phyloP scores from a whole-genome alignment of 305 asterid species.

The Fraxinus dipetala region DNA sequence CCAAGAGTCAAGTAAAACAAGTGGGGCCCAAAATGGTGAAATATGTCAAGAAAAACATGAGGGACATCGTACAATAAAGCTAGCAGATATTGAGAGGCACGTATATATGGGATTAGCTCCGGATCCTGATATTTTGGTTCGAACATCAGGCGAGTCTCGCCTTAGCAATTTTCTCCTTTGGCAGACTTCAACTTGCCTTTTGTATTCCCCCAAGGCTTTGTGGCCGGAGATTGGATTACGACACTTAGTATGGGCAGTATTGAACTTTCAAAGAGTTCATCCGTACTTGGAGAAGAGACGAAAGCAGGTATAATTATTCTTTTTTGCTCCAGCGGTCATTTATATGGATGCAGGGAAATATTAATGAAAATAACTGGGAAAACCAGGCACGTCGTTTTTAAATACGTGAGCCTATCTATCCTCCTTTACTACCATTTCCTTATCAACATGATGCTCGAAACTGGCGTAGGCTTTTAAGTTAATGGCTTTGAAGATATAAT shows the following conservation, averaged over 20 bases:
- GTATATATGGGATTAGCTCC: constrained; percentile 67
- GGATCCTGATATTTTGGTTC: constrained; percentile 58
- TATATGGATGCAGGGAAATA: not conserved
- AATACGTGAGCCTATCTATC: not conserved
- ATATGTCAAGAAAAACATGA: constrained; percentile 10
- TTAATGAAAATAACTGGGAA: not conserved
- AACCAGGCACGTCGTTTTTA: not conserved
- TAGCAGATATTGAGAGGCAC: constrained; percentile 54
- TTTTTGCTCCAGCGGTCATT: not conserved
- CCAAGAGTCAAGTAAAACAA: not conserved
- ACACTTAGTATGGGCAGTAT: constrained; percentile 63
- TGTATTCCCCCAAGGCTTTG: constrained; percentile 55
- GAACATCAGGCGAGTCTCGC: constrained; percentile 64
- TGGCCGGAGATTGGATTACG: constrained; percentile 79
- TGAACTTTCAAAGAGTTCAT: constrained; percentile 51
- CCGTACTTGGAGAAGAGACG: constrained; percentile 47
- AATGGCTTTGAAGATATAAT: not conserved
- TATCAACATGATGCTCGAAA: not conserved
- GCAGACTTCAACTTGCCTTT: constrained; percentile 63
- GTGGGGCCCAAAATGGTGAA: constrained; percentile 6
- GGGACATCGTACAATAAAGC: constrained; percentile 18
- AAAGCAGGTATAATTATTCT: constrained; percentile 26
- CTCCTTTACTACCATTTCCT: not conserved
- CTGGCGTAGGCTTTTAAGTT: not conserved
- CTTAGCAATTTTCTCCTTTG: constrained; percentile 68